phyloP scores from a whole-genome alignment of 139 green algal genomes.

The Chlamydomonas asymmetrica region DNA sequence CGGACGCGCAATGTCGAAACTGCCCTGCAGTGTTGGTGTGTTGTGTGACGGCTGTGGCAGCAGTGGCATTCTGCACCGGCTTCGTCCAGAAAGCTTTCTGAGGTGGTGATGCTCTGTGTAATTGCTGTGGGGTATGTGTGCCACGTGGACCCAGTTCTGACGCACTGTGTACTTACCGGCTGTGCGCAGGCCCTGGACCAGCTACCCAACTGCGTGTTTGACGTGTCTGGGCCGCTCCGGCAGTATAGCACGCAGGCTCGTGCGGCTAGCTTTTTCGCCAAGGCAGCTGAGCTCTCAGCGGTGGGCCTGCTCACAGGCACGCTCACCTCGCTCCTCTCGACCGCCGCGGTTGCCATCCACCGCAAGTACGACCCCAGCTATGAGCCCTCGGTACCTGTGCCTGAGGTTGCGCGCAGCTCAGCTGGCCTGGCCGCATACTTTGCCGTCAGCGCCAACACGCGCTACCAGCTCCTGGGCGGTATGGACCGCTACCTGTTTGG shows the following conservation, averaged over 20 bases:
- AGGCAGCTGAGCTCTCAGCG: conserved; percentile 85
- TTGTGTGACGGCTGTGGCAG: no score
- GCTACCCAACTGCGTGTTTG: conserved; percentile 71
- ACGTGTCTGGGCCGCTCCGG: conserved; percentile 75
- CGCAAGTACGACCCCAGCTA: conserved; percentile 63
- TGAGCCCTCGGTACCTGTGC: conserved; percentile 75
- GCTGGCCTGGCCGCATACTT: conserved; percentile 79
- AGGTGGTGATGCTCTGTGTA: neutral
- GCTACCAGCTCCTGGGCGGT: conserved; percentile 92
- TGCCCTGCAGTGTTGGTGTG: neutral
- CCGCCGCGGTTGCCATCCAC: conserved; percentile 48
- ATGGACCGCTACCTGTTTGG: conserved; percentile 89
- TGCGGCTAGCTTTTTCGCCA: conserved; percentile 72
- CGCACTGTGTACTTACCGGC: neutral
- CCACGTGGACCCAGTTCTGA: neutral
- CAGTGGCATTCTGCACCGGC: no score
- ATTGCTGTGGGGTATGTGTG: neutral
- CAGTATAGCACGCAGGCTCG: conserved; percentile 72
- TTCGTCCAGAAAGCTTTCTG: no score
- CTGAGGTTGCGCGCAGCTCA: conserved; percentile 57
- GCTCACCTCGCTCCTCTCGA: conserved; percentile 52
- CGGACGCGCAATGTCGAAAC: no score
- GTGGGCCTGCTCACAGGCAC: conserved; percentile 75
- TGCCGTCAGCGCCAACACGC: conserved; percentile 82
- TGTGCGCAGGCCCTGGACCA: conserved; percentile 48